Conservation (phyloP, 148 eudicot genomes). For the Rhododendron vialii region DNA sequence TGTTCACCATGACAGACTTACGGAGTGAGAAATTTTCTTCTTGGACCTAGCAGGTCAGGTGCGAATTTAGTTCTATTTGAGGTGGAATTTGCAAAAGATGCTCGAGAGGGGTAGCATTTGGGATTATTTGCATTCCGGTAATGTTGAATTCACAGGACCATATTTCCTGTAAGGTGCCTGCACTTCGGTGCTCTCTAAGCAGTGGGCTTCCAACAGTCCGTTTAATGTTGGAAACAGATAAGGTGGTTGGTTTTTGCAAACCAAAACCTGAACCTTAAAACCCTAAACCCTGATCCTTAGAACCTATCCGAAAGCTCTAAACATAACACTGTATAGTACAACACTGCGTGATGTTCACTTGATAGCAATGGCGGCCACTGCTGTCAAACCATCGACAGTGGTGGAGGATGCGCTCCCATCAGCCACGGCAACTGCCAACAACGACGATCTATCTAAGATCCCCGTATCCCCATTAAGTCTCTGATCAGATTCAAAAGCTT, state of each 20-base stretch:
- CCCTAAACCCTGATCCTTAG: background rate
- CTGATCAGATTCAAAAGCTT: background rate
- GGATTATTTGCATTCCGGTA: background rate
- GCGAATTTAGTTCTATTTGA: no score
- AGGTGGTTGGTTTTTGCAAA: no score
- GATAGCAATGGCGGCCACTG: background rate
- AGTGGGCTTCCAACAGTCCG: no score
- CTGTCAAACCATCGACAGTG: background rate
- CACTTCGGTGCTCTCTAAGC: background rate
- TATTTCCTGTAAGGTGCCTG: background rate
- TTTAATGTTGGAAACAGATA: background rate
- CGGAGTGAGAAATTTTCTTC: background rate
- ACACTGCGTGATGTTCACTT: background rate
- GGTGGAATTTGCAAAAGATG: background rate
- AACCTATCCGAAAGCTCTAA: background rate
- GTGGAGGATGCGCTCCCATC: background rate
- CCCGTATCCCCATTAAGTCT: background rate
- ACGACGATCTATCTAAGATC: background rate
- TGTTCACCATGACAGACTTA: background rate
- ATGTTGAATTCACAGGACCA: background rate
- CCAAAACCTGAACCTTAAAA: background rate
- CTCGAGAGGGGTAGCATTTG: background rate
- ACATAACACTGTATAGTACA: background rate
- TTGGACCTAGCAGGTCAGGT: background rate
- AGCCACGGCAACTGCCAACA: background rate